Base-by-base conservation (phyloP, 345 rosid species). In the Streptanthus diversifolius region DNA sequence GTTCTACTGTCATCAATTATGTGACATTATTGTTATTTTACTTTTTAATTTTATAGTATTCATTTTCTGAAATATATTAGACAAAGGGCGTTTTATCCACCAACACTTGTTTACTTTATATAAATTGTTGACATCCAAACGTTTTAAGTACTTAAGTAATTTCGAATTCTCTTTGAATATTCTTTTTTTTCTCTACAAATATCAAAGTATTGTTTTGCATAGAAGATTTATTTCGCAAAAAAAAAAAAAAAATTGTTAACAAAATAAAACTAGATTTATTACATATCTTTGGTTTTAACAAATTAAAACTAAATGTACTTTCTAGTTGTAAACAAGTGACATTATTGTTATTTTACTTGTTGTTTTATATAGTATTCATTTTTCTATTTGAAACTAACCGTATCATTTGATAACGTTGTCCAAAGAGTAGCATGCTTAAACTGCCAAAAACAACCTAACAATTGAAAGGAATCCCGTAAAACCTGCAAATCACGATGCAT, bases 401-500 rank as follows among this genome's bases (percentile, higher is more conserved):
- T 15, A 18, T 66, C n/a, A 39, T 33, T 66, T 66, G 60, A 58
- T 57, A 13, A 48, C 33, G 66, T 18, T 27, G 51, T 43, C 44
- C 5, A 40, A 19, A 62, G 54, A 62, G 5, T 32, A 24, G 57
- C 71, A 73, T 73, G 71, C 49, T 33, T 37, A 58, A 51, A 73
- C 72, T 27, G 77, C 56, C 18, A 47, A 45, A 65, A 51, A 56
- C 49, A 65, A 47, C 47, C 32, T 24, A 64, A 57, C 40, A 36
- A 14, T 18, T 36, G 33, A 53, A 43, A 73, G 66, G 77, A 56
- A 66, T 66, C 78, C 78, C 67, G 52, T 66, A 66, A 48, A 66
- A 74, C 60, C 44, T 25, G 78, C 27, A 74, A 74, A 74, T 66
- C 72, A 74, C 61, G 78, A 66, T 66, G 55, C 37, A 53, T 53